phyloP scores from a whole-genome alignment of 352 stramenopile genomes.

The Globisporangium cederbergense region DNA sequence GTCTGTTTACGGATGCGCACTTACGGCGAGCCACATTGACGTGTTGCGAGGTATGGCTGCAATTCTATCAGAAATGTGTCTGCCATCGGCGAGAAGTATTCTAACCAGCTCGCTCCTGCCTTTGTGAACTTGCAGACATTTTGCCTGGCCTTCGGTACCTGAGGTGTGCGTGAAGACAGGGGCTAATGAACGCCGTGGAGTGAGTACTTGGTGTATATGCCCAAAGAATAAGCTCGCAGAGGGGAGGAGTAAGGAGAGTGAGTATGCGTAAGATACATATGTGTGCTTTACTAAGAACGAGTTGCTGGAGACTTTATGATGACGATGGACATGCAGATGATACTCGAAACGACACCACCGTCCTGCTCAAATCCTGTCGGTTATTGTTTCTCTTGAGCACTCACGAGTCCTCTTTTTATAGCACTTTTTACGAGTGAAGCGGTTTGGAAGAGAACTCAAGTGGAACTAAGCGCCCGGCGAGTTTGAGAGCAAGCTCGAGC shows the following conservation, averaged over 20 bases:
- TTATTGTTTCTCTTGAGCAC: background rate
- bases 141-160: slow-evolving; percentile 43
- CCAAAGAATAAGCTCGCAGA: background rate
- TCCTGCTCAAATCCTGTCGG: background rate
- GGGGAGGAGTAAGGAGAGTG: background rate
- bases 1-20: slow-evolving; percentile 51
- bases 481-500: background rate
- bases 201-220: background rate
- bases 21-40: slow-evolving; percentile 50
- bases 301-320: background rate
- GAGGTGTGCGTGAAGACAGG: slow-evolving; percentile 35
- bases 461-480: background rate
- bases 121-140: slow-evolving; percentile 27
- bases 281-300: slow-evolving; percentile 6
- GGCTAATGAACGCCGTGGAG: background rate
- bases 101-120: too few species aligned
- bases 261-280: background rate
- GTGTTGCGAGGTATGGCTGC: slow-evolving; percentile 36
- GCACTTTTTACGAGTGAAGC: background rate
- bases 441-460: slow-evolving; percentile 6
- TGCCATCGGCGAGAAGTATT: background rate
- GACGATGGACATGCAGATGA: background rate
- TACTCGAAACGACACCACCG: background rate
- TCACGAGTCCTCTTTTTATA: slow-evolving; percentile 8
- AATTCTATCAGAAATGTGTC: background rate